Conservation (phyloP, 305 asterid genomes). For the Euphrasia arctica region DNA sequence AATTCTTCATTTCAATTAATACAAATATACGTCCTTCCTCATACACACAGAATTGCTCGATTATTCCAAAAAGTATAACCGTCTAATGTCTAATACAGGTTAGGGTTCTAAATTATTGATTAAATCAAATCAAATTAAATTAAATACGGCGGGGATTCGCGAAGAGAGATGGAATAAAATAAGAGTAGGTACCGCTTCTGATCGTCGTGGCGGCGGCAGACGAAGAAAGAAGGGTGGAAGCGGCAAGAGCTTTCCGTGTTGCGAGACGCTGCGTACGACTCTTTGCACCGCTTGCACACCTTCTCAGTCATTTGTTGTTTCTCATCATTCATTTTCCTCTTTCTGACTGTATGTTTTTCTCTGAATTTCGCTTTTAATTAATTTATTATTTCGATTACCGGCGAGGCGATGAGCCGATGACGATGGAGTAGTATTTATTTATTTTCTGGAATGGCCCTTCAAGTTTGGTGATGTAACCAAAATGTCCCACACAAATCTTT, state of each 20-base stretch:
- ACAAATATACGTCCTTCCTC: no score
- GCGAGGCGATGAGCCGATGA: no score
- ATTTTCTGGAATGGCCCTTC: neutral
- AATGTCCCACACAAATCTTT: neutral
- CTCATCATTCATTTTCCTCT: conserved; percentile 20
- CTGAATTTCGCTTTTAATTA: neutral
- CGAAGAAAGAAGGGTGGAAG: conserved; percentile 85
- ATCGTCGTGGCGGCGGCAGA: conserved; percentile 96
- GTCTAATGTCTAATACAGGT: no score
- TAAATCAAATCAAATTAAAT: neutral
- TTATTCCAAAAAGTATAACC: no score
- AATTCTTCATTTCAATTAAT: neutral
- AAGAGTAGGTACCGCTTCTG: conserved; percentile 58
- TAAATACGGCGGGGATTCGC: neutral
- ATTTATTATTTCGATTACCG: neutral
- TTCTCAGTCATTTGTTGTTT: neutral
- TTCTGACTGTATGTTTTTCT: neutral
- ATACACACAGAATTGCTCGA: neutral
- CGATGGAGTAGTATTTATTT: neutral
- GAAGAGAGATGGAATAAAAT: no score
- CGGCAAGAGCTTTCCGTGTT: conserved; percentile 66
- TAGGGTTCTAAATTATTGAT: neutral
- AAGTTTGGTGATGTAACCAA: neutral
- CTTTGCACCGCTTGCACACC: conserved; percentile 74
- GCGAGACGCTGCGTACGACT: conserved; percentile 37